Evolutionary conservation across 192 early-diverging fungal genomes (phyloP).

Genomic region (Entomortierella beljakovae): DNA sequence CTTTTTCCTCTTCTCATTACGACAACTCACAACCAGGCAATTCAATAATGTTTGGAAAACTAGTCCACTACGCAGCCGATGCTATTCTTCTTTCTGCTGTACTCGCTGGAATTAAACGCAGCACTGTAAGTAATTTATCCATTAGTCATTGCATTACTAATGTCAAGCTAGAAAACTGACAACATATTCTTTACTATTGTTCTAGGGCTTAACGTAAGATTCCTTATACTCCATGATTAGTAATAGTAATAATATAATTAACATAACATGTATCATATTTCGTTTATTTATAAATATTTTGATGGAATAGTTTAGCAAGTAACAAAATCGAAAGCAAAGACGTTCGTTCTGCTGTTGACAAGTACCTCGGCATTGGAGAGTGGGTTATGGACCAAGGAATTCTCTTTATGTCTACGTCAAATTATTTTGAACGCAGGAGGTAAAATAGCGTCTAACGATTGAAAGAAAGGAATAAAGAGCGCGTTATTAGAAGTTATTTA

Average conservation of each 20-base stretch:
- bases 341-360: slow-evolving; percentile 55
- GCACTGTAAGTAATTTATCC: slow-evolving; percentile 37
- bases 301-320: slow-evolving; percentile 56
- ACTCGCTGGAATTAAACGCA: slow-evolving; percentile 65
- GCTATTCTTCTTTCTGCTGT: slow-evolving; percentile 64
- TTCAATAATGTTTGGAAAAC: slow-evolving; percentile 59
- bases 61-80: slow-evolving; percentile 61
- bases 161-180: not conserved
- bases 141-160: not conserved
- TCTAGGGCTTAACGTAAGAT: slow-evolving; percentile 44
- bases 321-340: slow-evolving; percentile 62
- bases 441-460: too few relatives aligned
- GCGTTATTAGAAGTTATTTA: too few relatives aligned
- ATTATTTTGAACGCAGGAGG: slow-evolving; percentile 60
- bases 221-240: too few relatives aligned
- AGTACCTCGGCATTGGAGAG: slow-evolving; percentile 63
- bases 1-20: too few relatives aligned
- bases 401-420: slow-evolving; percentile 49
- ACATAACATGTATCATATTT: too few relatives aligned
- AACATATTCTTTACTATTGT: not conserved
- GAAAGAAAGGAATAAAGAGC: too few relatives aligned
- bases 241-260: too few relatives aligned
- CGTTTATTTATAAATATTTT: too few relatives aligned
- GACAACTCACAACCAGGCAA: too few relatives aligned
- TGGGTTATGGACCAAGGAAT: slow-evolving; percentile 60